These are phyloP conservation scores for Macrolepiota fuliginosa DNA, from an alignment of 768 basidiomycete species.

Conservation along the genomic window DNA sequence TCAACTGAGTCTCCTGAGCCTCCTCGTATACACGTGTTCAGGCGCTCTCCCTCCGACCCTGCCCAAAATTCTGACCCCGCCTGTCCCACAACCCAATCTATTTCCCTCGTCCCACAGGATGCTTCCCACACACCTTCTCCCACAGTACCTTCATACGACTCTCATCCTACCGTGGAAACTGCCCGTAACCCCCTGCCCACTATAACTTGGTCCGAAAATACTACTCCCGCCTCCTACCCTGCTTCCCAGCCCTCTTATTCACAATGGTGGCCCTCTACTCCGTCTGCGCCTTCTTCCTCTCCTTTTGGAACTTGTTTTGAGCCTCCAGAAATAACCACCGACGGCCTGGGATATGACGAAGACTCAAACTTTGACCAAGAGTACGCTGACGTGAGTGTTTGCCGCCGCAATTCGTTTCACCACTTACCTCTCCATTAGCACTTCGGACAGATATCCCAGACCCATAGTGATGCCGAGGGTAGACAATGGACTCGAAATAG, in stretches of 20 bases:
- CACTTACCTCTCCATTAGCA: constrained; percentile 16
- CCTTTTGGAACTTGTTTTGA: constrained; percentile 9
- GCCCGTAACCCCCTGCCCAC: neutral
- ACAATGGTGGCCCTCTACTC: constrained; percentile 1
- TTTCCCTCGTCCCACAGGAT: constrained; percentile 9
- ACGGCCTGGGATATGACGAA: constrained; percentile 26
- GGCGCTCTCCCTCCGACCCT: constrained; percentile 50
- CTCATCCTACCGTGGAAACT: constrained; percentile 1
- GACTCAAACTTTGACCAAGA: constrained; percentile 20
- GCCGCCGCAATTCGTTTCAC: neutral
- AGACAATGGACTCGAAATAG: constrained; percentile 22
- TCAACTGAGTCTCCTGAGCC: neutral
- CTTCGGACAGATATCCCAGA: constrained; percentile 18
- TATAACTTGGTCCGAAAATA: constrained; percentile 2
- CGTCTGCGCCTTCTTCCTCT: constrained; percentile 10
- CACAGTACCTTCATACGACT: neutral
- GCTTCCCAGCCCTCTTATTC: constrained; percentile 2
- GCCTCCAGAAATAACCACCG: constrained; percentile 13
- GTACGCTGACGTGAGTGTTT: constrained; percentile 24
- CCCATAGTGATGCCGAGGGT: constrained; percentile 18
- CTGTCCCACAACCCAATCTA: constrained; percentile 1
- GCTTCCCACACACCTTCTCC: constrained; percentile 11
- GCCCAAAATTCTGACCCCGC: constrained; percentile 11
- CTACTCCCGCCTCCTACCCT: constrained; percentile 1
- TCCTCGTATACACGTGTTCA: constrained; percentile 47